Base-by-base conservation (phyloP, 352 stramenopile species). In the Phytophthora sojae region DNA sequence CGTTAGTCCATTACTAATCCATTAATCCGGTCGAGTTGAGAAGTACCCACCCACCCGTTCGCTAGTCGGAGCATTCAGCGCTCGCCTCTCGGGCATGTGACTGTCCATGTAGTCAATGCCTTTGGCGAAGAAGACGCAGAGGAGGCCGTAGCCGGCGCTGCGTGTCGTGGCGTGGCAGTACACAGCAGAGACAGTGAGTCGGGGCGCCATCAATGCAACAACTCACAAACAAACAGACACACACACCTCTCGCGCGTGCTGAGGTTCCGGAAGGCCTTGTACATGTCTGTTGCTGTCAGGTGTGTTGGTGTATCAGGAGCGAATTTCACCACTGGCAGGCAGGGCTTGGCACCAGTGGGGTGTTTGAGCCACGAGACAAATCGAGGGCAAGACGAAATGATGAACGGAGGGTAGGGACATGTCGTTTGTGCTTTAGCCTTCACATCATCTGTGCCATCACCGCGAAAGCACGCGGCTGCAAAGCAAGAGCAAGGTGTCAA, bases 21-120 rank as follows among this genome's bases (percentile, higher is more conserved):
- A 15, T 15, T 15, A 15, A 44, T 12, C 35, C 7, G 35, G 35
- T 17, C 26, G 21, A 21, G 21, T 21, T 21, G 7, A 42, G 35
- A 17, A 8, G 11, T 9, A 8, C 14, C 11, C 21, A 69, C 69
- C 23, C 52, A 90, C 80, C 69, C 85, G 62, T 56, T 70, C 69
- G 64, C 86, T 81, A 58, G 82, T 69, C 30, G 69, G 71, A 15
- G 72, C 74, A 9, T 71, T 75, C 59, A 85, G 66, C 37, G 74
- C 71, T 53, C 79, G 63, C 25, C 71, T 60, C 58, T 80, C 77
- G 44, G 79, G 77, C 66, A 75, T 86, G 58, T 85, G 76, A 29
- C 75, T 76, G 61, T 91, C 83, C 66, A 91, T 73, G 65, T 75
- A 89, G 61, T 86, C 79, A 71, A 89, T 89, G 47, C 79, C 75